Base-by-base conservation (phyloP, 176 grass and related monocot genomes). In the Carex myosuroides region DNA sequence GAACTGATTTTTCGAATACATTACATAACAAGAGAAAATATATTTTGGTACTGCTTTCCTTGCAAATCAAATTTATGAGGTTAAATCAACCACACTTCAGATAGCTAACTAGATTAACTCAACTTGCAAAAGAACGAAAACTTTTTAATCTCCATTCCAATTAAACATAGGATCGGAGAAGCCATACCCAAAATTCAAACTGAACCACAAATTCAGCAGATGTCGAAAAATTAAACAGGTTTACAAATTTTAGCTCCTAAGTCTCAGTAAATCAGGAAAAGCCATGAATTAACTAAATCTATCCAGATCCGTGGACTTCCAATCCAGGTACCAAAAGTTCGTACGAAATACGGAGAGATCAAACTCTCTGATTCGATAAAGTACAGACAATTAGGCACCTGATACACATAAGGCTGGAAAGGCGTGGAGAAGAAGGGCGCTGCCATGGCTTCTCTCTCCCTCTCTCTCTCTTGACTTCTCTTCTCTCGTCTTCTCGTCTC, bases 371-470 rank as follows among this genome's bases (percentile, higher is more conserved):
- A 81, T 63, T 60, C 78, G 54, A 81, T 2, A 13, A 61, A 59
- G 54, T 32, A 63, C 4, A 63, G 54, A 68, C 37, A 30, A 17
- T 11, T n/a, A 48, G 48, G 6, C 55, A 98, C 96, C 93, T 98
- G 88, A 90, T 98, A 93, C 75, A 98, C 89, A 81, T 95, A 98
- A 85, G 96, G 91, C 88, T 98, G 93, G 88, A 98, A 95, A 18
- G 91, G 93, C 76, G 91, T 90, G 6, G 92, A 90, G 83, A 88
- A 95, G 86, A 98, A 95, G 42, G 96, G 96, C 44, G 96, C 96
- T 70, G 96, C 96, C 96, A 98, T 98, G 88, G 89, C 63, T 60
- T 30, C 79, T 35, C 42, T 77, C 29, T 63, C 46, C 41, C n/a
- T 13, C 20, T 35, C 16, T 66, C 56, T 63, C 54, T 54, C 20